phyloP scores from a whole-genome alignment of 352 stramenopile species.

The Globisporangium cystogenes region DNA sequence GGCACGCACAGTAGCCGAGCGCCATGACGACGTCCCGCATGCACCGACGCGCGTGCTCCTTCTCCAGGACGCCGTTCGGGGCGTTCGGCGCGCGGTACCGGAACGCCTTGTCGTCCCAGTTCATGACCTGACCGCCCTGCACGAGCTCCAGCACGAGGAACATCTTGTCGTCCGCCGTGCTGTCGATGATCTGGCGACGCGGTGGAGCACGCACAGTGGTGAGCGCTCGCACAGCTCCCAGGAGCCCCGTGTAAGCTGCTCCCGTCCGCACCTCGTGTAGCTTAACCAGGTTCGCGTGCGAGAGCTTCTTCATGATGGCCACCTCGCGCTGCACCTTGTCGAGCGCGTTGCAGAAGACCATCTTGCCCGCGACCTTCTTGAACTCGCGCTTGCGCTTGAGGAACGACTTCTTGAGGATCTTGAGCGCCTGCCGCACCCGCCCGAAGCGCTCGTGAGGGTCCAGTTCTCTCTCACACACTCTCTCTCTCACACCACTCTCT shows the following conservation, averaged over 20 bases:
- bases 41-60: slow-evolving; percentile 45
- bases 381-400: slow-evolving; percentile 82
- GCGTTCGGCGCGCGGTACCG: slow-evolving; percentile 37
- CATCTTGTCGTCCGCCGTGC: slow-evolving; percentile 65
- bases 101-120: slow-evolving; percentile 74
- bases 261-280: slow-evolving; percentile 41
- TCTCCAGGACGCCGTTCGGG: slow-evolving; percentile 21
- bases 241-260: no score
- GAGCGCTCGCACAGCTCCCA: no score
- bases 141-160: slow-evolving; percentile 83
- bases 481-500: no score
- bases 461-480: no score
- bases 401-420: slow-evolving; percentile 84
- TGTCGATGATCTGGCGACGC: slow-evolving; percentile 68
- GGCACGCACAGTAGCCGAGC: slow-evolving; percentile 62
- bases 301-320: slow-evolving; percentile 83
- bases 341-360: slow-evolving; percentile 75
- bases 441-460: no score
- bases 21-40: slow-evolving; percentile 72
- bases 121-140: slow-evolving; percentile 75
- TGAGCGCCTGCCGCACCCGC: slow-evolving; percentile 59
- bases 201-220: background rate
- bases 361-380: slow-evolving; percentile 70
- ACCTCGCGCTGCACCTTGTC: slow-evolving; percentile 79
- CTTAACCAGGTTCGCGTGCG: slow-evolving; percentile 60